Evolutionary conservation across 345 rosid genomes (phyloP).

Genomic region (Eucalyptus sp.): DNA sequence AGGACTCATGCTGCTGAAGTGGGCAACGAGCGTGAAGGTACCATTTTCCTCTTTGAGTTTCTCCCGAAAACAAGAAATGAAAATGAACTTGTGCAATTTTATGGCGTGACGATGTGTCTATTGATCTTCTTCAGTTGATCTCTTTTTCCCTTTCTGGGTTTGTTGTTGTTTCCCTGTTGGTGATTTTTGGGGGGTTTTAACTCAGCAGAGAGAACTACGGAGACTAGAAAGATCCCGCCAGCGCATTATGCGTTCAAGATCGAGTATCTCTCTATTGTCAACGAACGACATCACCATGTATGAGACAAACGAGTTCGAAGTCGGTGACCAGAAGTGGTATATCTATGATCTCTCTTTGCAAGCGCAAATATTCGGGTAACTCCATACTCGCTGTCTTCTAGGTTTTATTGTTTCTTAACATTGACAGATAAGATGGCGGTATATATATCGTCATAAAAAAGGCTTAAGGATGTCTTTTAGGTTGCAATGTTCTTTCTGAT

Average conservation of each 20-base stretch:
- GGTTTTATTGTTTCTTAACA: background rate
- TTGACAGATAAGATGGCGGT: background rate
- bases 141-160: background rate
- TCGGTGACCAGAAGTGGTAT: background rate
- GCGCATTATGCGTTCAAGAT: background rate
- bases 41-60: background rate
- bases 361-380: background rate
- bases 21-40: background rate
- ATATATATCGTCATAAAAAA: background rate
- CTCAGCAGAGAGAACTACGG: background rate
- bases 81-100: background rate
- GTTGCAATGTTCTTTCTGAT: background rate
- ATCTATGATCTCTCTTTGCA: background rate
- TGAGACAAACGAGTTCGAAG: background rate
- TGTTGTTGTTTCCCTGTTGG: background rate
- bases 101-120: background rate
- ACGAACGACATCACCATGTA: background rate
- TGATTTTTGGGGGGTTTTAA: background rate
- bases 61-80: background rate
- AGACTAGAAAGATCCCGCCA: background rate
- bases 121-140: background rate
- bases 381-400: background rate
- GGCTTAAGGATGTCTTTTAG: background rate
- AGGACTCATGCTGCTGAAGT: background rate
- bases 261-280: background rate